Conservation (phyloP, 2,329 filamentous ascomycete genomes). For the Pyrenophora teres region DNA sequence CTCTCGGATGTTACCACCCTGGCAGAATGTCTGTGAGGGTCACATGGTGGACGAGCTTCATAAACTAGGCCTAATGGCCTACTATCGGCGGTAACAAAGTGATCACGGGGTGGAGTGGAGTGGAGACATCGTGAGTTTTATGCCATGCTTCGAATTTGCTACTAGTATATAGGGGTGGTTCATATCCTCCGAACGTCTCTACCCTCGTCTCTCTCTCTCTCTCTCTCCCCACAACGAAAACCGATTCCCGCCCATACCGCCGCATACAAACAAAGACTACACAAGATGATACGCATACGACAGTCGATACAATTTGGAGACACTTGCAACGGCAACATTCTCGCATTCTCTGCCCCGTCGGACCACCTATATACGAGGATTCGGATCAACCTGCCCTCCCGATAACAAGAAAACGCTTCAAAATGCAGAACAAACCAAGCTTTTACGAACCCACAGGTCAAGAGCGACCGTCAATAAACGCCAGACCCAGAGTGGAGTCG, state of each 20-base stretch:
- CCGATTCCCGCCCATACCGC: constrained; percentile 6
- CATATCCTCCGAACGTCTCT: neutral
- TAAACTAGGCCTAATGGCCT: constrained; percentile 37
- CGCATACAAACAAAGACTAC: constrained; percentile 11
- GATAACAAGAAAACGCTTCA: constrained; percentile 34
- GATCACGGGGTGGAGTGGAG: constrained; percentile 23
- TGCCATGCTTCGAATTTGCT: constrained; percentile 27
- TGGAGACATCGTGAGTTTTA: constrained; percentile 16
- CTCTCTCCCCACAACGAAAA: constrained; percentile 1
- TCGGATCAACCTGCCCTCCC: constrained; percentile 22
- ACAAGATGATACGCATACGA: constrained; percentile 15
- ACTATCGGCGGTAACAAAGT: constrained; percentile 20
- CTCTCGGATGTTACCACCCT: constrained; percentile 14
- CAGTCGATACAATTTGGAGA: constrained; percentile 12
- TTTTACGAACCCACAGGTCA: constrained; percentile 37
- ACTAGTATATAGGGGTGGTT: constrained; percentile 19
- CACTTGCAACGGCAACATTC: constrained; percentile 6
- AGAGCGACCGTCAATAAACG: constrained; percentile 28
- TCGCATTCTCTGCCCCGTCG: constrained; percentile 30
- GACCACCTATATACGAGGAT: constrained; percentile 32
- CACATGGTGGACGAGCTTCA: constrained; percentile 34
- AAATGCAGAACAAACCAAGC: constrained; percentile 40
- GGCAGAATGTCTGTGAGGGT: constrained; percentile 21
- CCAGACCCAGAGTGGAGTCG: constrained; percentile 37
- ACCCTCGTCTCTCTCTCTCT: neutral